phyloP scores from a whole-genome alignment of 2,329 filamentous ascomycete genomes.

The Onygena corvina region DNA sequence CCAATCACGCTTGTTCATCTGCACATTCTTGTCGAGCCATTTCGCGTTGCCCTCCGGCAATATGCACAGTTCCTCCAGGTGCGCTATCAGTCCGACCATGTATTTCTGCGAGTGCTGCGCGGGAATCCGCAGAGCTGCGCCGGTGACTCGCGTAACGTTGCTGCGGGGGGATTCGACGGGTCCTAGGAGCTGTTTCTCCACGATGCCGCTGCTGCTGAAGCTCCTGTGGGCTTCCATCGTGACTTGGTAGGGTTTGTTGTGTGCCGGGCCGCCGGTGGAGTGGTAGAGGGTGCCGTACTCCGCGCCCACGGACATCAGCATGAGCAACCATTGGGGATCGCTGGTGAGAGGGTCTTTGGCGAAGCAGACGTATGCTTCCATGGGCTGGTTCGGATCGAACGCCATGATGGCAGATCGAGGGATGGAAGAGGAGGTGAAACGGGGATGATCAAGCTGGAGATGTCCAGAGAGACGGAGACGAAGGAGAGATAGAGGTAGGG shows the following conservation, averaged over 20 bases:
- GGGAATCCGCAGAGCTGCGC: not conserved
- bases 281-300: not conserved
- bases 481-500: too few species aligned
- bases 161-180: not conserved
- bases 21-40: not conserved
- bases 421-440: too few species aligned
- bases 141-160: not conserved
- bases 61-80: not conserved
- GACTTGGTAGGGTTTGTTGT: not conserved
- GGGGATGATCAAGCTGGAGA: too few species aligned
- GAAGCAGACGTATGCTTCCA: not conserved
- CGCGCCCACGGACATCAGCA: not conserved
- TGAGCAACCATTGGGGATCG: not conserved
- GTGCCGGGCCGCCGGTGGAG: not conserved
- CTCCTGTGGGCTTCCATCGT: not conserved
- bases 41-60: not conserved
- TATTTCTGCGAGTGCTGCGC: not conserved
- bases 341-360: not conserved
- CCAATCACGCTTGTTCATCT: not conserved
- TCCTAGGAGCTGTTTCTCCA: not conserved
- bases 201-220: not conserved
- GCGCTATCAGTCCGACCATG: not conserved
- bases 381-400: not conserved
- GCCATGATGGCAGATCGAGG: too few species aligned
- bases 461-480: too few species aligned